Base-by-base conservation (phyloP, 768 basidiomycete species). In the Kwoniella europaea region DNA sequence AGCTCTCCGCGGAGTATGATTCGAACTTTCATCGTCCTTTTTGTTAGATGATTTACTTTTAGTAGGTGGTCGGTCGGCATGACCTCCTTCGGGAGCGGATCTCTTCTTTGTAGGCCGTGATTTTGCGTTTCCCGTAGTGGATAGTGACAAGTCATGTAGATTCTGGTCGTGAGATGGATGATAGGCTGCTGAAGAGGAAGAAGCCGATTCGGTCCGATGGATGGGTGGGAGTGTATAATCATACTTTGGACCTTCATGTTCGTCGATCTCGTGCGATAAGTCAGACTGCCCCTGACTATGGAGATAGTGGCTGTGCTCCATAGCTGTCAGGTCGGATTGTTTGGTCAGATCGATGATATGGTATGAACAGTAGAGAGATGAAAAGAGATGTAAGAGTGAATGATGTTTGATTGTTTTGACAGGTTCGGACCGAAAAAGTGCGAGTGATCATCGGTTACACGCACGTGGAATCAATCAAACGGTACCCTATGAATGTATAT, bases 1-100 rank as follows among this genome's bases (percentile, higher is more conserved):
- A 0, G 76, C 74, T 20, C 76, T 63, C 41, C 56, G 41, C 12
- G 63, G 43, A 3, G 42, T 44, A 22, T 61, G 5, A 10, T 61
- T 43, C 6, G 35, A 35, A 44, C 41, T 18, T 18, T 22, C 22
- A 42, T 61, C 35, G 13, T 61, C 42, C 6, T 42, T 35, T 20
- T 61, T 61, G 16, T 43, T 61, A 10, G 50, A 52, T 52, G 50
- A 4, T 55, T 55, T 55, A 12, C 18, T 55, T 12, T 20, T 20
- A 1, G 54, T 16, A 43, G 59, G 5, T 16, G 50, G n/a, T n/a
- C 18, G 18, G 43, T 46, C 22, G 4, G 41, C 13, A 63, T 10
- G 20, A 15, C 18, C 9, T 22, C 35, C 63, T 16, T 64, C 63
- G 24, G 63, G 24, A 16, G 50, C 50, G 10, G 63, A 50, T 41